Evolutionary conservation across 768 basidiomycete genomes (phyloP), one percentile per base, ranked within the genome.

Genomic region (Kwoniella europaea): DNA sequence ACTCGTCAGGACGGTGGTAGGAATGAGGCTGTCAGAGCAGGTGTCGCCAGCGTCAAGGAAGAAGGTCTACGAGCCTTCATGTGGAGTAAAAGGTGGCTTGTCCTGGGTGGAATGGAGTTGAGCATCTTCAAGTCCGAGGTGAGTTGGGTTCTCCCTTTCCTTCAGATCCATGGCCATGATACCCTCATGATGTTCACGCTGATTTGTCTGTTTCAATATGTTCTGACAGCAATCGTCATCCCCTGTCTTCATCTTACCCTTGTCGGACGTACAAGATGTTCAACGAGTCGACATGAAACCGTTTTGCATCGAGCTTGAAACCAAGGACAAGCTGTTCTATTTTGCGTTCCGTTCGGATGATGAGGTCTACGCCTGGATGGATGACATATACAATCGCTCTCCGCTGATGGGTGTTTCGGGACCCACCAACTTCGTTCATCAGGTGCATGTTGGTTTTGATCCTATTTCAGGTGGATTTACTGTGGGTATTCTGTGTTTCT

Each of bases 341-440:
- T 92, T 87, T 74, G 95, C 76, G 12, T 79, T 82, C 62, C 75
- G 79, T 44, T 77, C 79, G 3, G 82, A 99, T 80, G 93, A 95
- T 75, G 96, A 99, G 79, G 87, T 99, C n/a, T 99, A 99, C 78
- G 90, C 90, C 18, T 98, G 95, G 95, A 92, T 95, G 83, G 96
- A 99, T 80, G 95, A 97, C 81, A 91, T 99, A 71, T 98, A 98
- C 84, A 89, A 89, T 5, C 88, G 94, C 58, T 93, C 92, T 78
- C 94, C 95, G 2, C 86, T 94, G 60, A 92, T 95, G 90, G 93
- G 96, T 29, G 92, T 95, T 55, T 91, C 91, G 82, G 91, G 91
- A 75, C 96, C 96, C 0, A 98, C 95, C 9, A 96, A 99, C 84
- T 98, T 99, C 80, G 93, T 98, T 0, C 96, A 99, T 86, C 94